These are phyloP conservation scores for Leishmania amazonensis DNA, from an alignment of 208 protist species.

Conservation along the genomic window DNA sequence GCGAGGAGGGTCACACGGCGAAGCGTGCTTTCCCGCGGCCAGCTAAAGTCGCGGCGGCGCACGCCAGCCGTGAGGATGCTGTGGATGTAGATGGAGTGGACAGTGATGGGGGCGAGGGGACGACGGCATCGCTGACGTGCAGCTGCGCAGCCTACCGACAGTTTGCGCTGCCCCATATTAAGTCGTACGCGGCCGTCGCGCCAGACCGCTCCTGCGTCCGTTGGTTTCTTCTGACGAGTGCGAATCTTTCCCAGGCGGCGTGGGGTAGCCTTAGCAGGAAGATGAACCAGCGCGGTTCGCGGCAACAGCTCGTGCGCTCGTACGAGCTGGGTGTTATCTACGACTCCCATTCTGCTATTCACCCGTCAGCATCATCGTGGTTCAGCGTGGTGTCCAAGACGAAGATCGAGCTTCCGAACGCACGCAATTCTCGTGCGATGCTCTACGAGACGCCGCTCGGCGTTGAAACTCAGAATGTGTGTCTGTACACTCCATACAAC, in stretches of 20 bases:
- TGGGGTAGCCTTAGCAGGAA: slow-evolving; percentile 52
- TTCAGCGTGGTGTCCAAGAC: slow-evolving; percentile 50
- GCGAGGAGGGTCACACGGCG: not conserved
- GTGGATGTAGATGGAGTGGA: slow-evolving; percentile 18
- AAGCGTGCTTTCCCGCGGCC: not conserved
- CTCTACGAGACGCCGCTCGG: slow-evolving; percentile 32
- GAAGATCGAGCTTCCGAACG: slow-evolving; percentile 33
- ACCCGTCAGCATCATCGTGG: not conserved
- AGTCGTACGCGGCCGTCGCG: slow-evolving; percentile 67
- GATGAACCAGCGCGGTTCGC: slow-evolving; percentile 16
- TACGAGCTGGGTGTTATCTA: slow-evolving; percentile 92
- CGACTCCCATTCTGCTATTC: slow-evolving; percentile 37
- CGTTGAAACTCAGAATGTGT: not conserved
- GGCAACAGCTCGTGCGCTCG: slow-evolving; percentile 49
- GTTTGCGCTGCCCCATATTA: slow-evolving; percentile 80
- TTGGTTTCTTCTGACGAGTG: slow-evolving; percentile 85
- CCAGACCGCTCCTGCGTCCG: slow-evolving; percentile 33
- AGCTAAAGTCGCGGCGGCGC: not conserved
- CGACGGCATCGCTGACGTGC: not conserved
- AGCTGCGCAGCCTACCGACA: slow-evolving; percentile 6
- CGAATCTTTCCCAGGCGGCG: slow-evolving; percentile 86
- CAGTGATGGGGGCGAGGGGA: slow-evolving; percentile 1
- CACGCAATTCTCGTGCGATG: slow-evolving; percentile 11
- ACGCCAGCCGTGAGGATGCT: slow-evolving; percentile 8
- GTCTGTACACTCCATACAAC: slow-evolving; percentile 59